Evolutionary conservation across 1,139 yeast species (phyloP).

Genomic region (Kodamaea anthophila): DNA sequence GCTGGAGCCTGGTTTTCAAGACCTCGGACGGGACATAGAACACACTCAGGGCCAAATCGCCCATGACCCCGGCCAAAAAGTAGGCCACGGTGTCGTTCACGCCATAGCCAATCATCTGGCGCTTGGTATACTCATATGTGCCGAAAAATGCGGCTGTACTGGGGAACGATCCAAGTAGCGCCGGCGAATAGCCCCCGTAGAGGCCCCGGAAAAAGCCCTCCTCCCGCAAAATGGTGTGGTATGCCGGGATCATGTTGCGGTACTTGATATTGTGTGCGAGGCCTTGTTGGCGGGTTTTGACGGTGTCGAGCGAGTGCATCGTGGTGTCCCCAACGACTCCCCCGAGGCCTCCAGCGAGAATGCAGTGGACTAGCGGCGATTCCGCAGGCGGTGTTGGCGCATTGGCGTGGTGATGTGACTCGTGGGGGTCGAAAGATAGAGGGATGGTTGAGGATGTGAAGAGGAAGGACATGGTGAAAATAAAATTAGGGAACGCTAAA

Average conservation of each 20-base stretch:
- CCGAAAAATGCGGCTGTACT: conserved; percentile 90
- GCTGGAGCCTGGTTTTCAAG: conserved; percentile 84
- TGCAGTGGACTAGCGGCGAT: conserved; percentile 54
- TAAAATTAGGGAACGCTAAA: too few species aligned
- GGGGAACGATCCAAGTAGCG: conserved; percentile 86
- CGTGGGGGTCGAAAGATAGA: conserved; percentile 26
- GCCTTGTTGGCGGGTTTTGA: conserved; percentile 95
- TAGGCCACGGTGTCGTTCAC: conserved; percentile 77
- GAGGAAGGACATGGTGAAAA: conserved; percentile 22
- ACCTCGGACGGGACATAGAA: conserved; percentile 97
- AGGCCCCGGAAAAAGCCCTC: conserved; percentile 85
- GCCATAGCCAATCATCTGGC: conserved; percentile 60
- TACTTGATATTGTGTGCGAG: conserved; percentile 67
- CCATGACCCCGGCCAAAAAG: conserved; percentile 79
- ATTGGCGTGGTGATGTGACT: conserved; percentile 2
- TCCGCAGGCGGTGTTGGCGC: conserved; percentile 7
- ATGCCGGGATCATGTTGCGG: conserved; percentile 62
- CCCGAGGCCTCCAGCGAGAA: conserved; percentile 90
- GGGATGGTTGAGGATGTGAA: conserved; percentile 42
- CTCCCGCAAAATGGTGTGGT: conserved; percentile 61
- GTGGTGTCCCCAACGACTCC: conserved; percentile 89
- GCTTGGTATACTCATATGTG: conserved; percentile 76
- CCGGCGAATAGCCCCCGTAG: conserved; percentile 90
- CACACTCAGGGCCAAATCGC: conserved; percentile 86
- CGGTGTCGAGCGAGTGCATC: conserved; percentile 95